phyloP scores from a whole-genome alignment of 345 rosid genomes.

The Garcia nutans region DNA sequence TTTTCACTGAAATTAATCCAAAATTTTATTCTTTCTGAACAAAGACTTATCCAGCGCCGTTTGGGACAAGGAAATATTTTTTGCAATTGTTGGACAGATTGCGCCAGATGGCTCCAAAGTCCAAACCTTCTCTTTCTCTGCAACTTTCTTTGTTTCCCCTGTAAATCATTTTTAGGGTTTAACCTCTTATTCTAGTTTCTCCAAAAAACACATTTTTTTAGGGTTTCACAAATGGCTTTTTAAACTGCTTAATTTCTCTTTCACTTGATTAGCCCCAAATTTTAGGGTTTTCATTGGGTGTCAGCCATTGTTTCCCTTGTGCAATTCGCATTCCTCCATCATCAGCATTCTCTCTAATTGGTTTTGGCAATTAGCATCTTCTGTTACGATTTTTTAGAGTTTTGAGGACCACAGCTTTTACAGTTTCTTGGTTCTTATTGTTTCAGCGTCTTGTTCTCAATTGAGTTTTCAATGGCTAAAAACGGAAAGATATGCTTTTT shows the following conservation, averaged over 20 bases:
- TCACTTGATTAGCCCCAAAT: background rate
- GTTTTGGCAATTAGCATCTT: background rate
- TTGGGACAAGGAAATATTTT: no score
- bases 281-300: constrained; percentile 9
- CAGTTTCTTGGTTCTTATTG: background rate
- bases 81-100: background rate
- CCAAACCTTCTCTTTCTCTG: background rate
- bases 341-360: constrained; percentile 17
- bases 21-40: no score
- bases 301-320: background rate
- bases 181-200: background rate
- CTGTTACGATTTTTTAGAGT: constrained; percentile 6
- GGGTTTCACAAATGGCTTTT: background rate
- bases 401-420: constrained; percentile 17
- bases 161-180: background rate
- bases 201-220: constrained; percentile 1
- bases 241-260: background rate
- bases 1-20: no score
- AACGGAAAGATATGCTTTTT: background rate
- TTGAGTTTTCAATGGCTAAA: background rate
- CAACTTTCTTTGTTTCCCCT: background rate
- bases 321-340: constrained; percentile 2
- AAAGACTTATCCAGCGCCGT: no score
- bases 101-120: background rate
- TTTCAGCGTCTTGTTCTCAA: background rate